phyloP scores from a whole-genome alignment of 2,329 filamentous ascomycete species.

The Verticillium dahliae region DNA sequence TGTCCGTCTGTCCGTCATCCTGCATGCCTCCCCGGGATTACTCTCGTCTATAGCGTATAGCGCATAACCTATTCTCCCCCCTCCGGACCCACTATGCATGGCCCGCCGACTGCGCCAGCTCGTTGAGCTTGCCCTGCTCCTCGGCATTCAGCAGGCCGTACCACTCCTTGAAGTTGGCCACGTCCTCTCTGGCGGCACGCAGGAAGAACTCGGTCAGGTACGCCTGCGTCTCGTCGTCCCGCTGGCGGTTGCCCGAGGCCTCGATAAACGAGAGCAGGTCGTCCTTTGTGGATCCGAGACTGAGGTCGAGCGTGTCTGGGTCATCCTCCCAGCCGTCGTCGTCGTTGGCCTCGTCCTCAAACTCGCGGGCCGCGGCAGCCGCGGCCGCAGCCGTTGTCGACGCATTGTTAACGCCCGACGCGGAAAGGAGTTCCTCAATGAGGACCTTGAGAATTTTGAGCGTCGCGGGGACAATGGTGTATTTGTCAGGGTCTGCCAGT shows the following conservation, averaged over 20 bases:
- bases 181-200: slow-evolving; percentile 46
- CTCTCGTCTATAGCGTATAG: not conserved
- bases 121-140: slow-evolving; percentile 50
- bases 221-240: slow-evolving; percentile 84
- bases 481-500: slow-evolving; percentile 71
- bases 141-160: slow-evolving; percentile 48
- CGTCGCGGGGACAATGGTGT: slow-evolving; percentile 77
- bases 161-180: slow-evolving; percentile 50
- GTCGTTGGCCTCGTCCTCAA: slow-evolving; percentile 59
- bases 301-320: slow-evolving; percentile 69
- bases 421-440: slow-evolving; percentile 82
- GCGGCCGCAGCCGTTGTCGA: slow-evolving; percentile 57
- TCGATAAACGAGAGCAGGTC: slow-evolving; percentile 77
- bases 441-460: slow-evolving; percentile 96
- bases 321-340: slow-evolving; percentile 90
- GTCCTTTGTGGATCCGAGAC: slow-evolving; percentile 57
- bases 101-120: slow-evolving; percentile 29
- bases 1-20: not conserved
- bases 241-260: slow-evolving; percentile 52
- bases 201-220: slow-evolving; percentile 81
- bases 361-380: slow-evolving; percentile 44
- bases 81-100: not conserved
- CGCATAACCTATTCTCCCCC: not conserved
- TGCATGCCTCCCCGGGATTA: not conserved
- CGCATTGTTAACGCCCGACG: slow-evolving; percentile 58